A percentile compares a stretch with the other conserved stretches of the same genome.
Conservation (phyloP, 164 flowering plant genomes). For the Protea cynaroides region DNA sequence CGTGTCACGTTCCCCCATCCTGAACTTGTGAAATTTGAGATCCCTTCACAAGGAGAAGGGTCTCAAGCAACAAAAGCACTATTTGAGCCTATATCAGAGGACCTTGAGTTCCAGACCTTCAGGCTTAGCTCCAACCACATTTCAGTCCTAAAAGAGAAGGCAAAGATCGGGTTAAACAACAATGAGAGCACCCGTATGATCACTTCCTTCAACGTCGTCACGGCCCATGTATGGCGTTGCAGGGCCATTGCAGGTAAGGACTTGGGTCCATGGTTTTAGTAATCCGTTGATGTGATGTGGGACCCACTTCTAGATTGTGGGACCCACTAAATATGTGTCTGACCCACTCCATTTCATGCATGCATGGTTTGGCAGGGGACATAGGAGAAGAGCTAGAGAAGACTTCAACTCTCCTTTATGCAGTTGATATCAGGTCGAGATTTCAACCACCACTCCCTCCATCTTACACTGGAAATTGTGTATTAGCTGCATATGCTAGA, state of each 20-base stretch:
- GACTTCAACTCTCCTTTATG: slow-evolving; percentile 42
- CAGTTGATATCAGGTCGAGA: slow-evolving; percentile 53
- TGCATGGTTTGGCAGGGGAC: no score
- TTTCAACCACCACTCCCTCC: slow-evolving; percentile 50
- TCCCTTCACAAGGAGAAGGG: slow-evolving; percentile 10
- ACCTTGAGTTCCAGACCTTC: slow-evolving; percentile 45
- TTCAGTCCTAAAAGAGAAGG: slow-evolving; percentile 35
- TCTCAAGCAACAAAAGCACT: slow-evolving; percentile 10
- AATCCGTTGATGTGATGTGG: no score
- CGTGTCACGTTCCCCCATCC: slow-evolving; percentile 52
- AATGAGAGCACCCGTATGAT: not conserved
- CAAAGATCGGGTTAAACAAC: slow-evolving; percentile 11
- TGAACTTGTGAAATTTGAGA: slow-evolving; percentile 37
- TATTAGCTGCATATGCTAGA: slow-evolving; percentile 47
- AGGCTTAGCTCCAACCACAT: slow-evolving; percentile 31
- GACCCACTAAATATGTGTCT: no score
- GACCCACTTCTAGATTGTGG: no score
- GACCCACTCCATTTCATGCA: no score
- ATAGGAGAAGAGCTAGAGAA: slow-evolving; percentile 11
- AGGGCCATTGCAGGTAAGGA: slow-evolving; percentile 19
- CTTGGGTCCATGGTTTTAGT: no score
- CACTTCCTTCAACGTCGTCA: slow-evolving; percentile 52
- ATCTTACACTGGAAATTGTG: slow-evolving; percentile 53
- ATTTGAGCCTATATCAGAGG: slow-evolving; percentile 25
- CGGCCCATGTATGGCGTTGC: slow-evolving; percentile 67